Base-by-base conservation (phyloP, 2,329 filamentous ascomycete genomes). In the Penicillium expansum region DNA sequence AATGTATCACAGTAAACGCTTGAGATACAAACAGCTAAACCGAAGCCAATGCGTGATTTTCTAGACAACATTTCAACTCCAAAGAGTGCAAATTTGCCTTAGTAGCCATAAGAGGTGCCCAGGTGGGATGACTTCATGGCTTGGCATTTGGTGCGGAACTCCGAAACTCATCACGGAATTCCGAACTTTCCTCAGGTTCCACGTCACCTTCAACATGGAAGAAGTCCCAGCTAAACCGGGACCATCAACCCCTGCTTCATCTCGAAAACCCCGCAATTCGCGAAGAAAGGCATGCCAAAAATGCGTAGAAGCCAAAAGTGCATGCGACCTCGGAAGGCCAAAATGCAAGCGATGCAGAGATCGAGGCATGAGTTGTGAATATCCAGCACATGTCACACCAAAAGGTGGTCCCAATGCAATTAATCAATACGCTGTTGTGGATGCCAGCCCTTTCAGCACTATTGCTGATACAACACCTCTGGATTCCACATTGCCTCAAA, bases 291-390 rank as follows among this genome's bases (percentile, higher is more conserved):
- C 57, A 5, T 68, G 64, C 22, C 47, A 52, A 22, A 56, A 35
- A 14, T 68, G 66, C 22, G 60, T 58, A 3, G 59, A 29, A 29
- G 58, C 63, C 14, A 68, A 68, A 56, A 48, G 62, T 14, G 60
- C 60, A 10, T 66, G 65, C 29, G 48, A 56, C 49, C 57, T 65
- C 7, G 51, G 57, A 33, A 62, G 51, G 27, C 63, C 65, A 1
- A 37, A 41, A 16, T 67, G 63, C 48, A 61, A 59, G 22, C 57
- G 62, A 37, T 68, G 66, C 47, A 39, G 37, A 9, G 45, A 59
- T 9, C 54, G 55, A 6, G 54, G 52, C 16, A 65, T 44, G 4
- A 30, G 13, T 10, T 68, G 66, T 44, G 52, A 60, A 55, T 66
- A 67, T 39, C 48, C 49, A 39, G 9, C 24, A 24, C 14, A 24